Conservation (phyloP, 1,284 basidiomycete genomes). For the Microbotryum silenes-acaulis region DNA sequence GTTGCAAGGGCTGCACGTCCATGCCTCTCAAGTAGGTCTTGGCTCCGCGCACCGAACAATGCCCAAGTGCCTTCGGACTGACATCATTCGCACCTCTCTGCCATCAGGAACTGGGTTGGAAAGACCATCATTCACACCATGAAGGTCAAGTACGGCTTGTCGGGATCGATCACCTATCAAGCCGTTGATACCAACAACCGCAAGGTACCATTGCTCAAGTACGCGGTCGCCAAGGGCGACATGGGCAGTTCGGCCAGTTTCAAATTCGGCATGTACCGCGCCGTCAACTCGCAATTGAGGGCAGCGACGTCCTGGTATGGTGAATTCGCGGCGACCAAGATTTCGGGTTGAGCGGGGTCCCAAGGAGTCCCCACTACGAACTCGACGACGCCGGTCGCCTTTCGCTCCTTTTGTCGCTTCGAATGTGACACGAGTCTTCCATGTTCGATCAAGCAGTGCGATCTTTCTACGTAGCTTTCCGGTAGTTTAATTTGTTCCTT, state of each 20-base stretch:
- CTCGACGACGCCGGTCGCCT: no score
- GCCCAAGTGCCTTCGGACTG: not conserved
- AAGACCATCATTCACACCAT: constrained; percentile 11
- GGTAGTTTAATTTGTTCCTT: no score
- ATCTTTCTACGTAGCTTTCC: no score
- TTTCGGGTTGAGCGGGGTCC: no score
- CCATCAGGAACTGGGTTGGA: constrained; percentile 16
- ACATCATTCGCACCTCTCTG: not conserved
- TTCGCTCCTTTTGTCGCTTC: no score
- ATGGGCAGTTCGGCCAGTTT: constrained; percentile 20
- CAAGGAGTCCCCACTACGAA: no score
- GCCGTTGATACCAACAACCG: constrained; percentile 10
- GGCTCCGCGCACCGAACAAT: no score
- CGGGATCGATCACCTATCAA: constrained; percentile 15
- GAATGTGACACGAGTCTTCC: no score
- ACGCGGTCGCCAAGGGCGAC: constrained; percentile 14
- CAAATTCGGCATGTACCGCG: constrained; percentile 19
- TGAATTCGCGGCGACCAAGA: no score
- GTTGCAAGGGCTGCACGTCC: constrained; percentile 6
- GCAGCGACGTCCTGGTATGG: no score
- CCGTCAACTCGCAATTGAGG: not conserved
- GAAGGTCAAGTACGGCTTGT: constrained; percentile 14
- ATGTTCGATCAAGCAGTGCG: no score
- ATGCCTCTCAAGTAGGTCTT: not conserved
- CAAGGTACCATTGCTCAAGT: constrained; percentile 1